phyloP scores from a whole-genome alignment of 1,284 basidiomycete species.

The Ganoderma leucocontextum region DNA sequence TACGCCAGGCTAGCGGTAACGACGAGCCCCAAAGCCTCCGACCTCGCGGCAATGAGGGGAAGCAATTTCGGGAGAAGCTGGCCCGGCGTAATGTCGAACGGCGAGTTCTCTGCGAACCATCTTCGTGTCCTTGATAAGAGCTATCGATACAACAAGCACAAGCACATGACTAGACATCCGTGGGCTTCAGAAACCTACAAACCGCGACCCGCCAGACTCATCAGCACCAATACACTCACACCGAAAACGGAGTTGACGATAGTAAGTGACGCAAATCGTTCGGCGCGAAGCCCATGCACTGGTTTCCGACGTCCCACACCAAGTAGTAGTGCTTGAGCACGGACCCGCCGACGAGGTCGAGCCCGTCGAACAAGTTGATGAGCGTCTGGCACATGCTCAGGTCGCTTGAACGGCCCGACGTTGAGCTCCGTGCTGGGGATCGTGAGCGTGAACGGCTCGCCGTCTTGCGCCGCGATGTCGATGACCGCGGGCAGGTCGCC shows the following conservation, averaged over 20 bases:
- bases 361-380: conserved; percentile 61
- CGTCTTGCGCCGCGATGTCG: conserved; percentile 54
- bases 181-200: not conserved
- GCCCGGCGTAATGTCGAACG: not conserved
- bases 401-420: conserved; percentile 61
- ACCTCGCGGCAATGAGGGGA: not conserved
- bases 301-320: conserved; percentile 59
- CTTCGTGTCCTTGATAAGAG: not conserved
- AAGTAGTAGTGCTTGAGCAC: conserved; percentile 66
- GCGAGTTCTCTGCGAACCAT: not conserved
- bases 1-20: not conserved
- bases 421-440: conserved; percentile 63
- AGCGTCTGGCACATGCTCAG: conserved; percentile 59
- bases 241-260: not conserved
- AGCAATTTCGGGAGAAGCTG: not conserved
- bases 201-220: not conserved
- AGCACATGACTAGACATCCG: not conserved
- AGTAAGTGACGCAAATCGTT: conserved; percentile 31
- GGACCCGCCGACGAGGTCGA: conserved; percentile 59
- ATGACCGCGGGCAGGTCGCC: conserved; percentile 55
- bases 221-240: not conserved
- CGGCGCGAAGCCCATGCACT: conserved; percentile 59
- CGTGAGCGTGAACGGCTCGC: conserved; percentile 58
- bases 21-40: not conserved
- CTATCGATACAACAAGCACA: conserved; percentile 3